phyloP scores from a whole-genome alignment of 2,329 filamentous ascomycete genomes.

The Ascochyta rabiei region DNA sequence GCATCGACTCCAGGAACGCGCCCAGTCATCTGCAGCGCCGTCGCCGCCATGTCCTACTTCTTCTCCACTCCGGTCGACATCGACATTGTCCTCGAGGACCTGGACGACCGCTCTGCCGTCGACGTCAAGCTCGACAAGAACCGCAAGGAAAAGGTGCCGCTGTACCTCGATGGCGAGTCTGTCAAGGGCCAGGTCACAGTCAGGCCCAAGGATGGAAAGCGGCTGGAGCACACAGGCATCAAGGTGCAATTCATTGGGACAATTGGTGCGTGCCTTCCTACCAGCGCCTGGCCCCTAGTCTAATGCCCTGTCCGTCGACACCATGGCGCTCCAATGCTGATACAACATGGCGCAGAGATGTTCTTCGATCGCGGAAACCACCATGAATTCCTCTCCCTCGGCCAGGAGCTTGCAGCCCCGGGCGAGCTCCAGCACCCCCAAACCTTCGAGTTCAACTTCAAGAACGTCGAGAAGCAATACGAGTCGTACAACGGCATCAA shows the following conservation, averaged over 20 bases:
- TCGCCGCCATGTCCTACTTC: constrained; percentile 76
- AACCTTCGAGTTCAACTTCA: constrained; percentile 99
- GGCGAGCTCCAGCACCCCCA: constrained; percentile 98
- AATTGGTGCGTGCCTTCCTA: constrained; percentile 68
- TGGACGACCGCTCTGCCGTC: constrained; percentile 91
- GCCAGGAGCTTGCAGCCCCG: constrained; percentile 94
- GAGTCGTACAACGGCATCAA: constrained; percentile 99
- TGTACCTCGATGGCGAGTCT: constrained; percentile 98
- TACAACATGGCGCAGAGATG: constrained; percentile 72
- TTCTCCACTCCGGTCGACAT: constrained; percentile 99
- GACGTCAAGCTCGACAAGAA: constrained; percentile 99
- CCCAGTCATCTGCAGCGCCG: constrained; percentile 4
- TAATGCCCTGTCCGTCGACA: background rate
- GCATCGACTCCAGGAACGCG: constrained; percentile 23
- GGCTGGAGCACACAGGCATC: constrained; percentile 96
- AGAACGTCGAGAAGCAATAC: constrained; percentile 99
- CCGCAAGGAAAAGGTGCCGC: constrained; percentile 91
- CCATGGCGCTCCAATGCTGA: constrained; percentile 14
- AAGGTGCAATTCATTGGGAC: constrained; percentile 99
- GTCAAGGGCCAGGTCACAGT: constrained; percentile 96
- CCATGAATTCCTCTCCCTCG: constrained; percentile 97
- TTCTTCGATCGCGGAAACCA: constrained; percentile 99
- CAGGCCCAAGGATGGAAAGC: constrained; percentile 95
- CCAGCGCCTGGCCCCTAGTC: constrained; percentile 6
- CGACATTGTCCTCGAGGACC: constrained; percentile 95